Base-by-base conservation (phyloP, 176 grass and related monocot genomes). In the Paspalum vaginatum region DNA sequence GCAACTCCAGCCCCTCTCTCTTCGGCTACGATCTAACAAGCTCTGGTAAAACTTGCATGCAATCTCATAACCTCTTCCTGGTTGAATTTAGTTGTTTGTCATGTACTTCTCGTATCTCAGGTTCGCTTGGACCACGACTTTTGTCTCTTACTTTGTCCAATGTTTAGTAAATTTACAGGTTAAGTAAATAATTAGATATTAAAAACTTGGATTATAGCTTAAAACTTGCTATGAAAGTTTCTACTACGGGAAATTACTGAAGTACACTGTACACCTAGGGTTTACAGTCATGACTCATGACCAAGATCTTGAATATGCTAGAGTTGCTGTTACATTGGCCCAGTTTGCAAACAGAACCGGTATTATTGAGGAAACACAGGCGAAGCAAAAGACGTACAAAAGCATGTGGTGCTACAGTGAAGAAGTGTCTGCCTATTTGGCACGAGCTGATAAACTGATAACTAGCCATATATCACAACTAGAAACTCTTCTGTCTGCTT, bases 21-120 rank as follows among this genome's bases (percentile, higher is more conserved):
- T 91, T 89, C 25, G 87, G 84, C 76, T 94, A 91, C 21, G 89
- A 89, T 78, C 61, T 88, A 26, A 57, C 88, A 79, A 79, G 87
- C 81, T 91, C 88, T 75, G 85, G 91, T 93, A 93, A 89, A 81
- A 48, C 41, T 70, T 12, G 32, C 51, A 78, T 48, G 16, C 53
- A 76, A 37, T 53, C 9, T 16, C 63, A 45, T 73, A 75, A 15
- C 11, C 15, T 46, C 51, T 62, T 64, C 72, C 68, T 69, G 20
- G 20, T 8, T 70, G 52, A 79, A 82, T 85, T 65, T 65, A 74
- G 13, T 65, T 83, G 61, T 68, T 89, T 83, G 74, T 51, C 61
- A 42, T 74, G 72, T 88, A 74, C 79, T 51, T 75, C 40, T 78
- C 27, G 21, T 74, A 70, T 87, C 15, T 65, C 61, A 80, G 21